These are phyloP conservation scores for Graphilbum fragrans DNA, from an alignment of 2,329 filamentous ascomycete species.

Conservation along the genomic window DNA sequence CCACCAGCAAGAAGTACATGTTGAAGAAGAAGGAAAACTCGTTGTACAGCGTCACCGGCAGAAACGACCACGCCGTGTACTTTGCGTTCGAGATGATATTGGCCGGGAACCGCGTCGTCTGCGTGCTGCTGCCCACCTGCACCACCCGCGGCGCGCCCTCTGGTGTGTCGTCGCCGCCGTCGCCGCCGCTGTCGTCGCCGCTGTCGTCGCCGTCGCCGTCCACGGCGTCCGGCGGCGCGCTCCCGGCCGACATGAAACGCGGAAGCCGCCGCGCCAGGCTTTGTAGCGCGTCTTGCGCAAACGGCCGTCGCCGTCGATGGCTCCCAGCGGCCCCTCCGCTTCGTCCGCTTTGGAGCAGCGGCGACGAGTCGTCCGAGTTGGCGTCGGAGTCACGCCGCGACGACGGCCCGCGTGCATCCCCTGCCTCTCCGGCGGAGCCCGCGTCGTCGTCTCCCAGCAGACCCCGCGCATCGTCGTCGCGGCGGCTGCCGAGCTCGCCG, in stretches of 20 bases:
- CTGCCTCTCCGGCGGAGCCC: slow-evolving; percentile 15
- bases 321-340: slow-evolving; percentile 7
- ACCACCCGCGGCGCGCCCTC: slow-evolving; percentile 45
- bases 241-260: slow-evolving; percentile 46
- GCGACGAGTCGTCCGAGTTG: slow-evolving; percentile 63
- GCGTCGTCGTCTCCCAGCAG: slow-evolving; percentile 19
- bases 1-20: slow-evolving; percentile 95
- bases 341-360: slow-evolving; percentile 39
- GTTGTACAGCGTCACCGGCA: slow-evolving; percentile 91
- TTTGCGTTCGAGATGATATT: slow-evolving; percentile 96
- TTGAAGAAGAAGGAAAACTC: slow-evolving; percentile 99
- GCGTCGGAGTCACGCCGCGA: slow-evolving; percentile 44
- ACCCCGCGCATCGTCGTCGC: slow-evolving; percentile 39
- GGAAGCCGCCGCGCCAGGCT: slow-evolving; percentile 45
- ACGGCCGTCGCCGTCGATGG: slow-evolving; percentile 21
- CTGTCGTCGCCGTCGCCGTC: slow-evolving; percentile 13
- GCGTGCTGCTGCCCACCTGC: slow-evolving; percentile 58
- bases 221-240: slow-evolving; percentile 10
- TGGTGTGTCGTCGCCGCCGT: slow-evolving; percentile 30
- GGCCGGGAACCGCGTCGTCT: slow-evolving; percentile 67
- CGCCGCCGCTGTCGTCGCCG: slow-evolving; percentile 9
- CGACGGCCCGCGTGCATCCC: slow-evolving; percentile 20
- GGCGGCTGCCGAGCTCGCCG: slow-evolving; percentile 46
- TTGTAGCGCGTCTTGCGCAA: slow-evolving; percentile 27
- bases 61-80: slow-evolving; percentile 89